phyloP scores from a whole-genome alignment of 441 rosid genomes.

The Populus hybrid region DNA sequence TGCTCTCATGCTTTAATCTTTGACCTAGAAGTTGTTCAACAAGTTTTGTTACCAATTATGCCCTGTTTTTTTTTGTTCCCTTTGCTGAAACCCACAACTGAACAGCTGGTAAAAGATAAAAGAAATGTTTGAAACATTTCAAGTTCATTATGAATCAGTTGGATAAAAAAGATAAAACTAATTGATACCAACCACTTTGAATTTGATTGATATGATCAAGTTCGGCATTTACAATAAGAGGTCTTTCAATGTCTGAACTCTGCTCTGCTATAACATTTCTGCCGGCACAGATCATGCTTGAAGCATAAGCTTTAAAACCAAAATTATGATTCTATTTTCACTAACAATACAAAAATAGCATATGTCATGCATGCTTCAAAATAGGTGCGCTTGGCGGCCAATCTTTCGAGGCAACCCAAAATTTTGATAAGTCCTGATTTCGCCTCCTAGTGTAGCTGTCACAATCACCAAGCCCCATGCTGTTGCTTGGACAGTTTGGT shows the following conservation, averaged over 20 bases:
- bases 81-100: too few relatives aligned
- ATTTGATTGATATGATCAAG: background rate
- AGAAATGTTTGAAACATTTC: too few relatives aligned
- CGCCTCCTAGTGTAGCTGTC: conserved; percentile 84
- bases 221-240: background rate
- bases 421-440: conserved; percentile 80
- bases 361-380: conserved; percentile 22
- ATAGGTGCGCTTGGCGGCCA: conserved; percentile 57
- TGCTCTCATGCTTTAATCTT: too few relatives aligned
- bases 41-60: too few relatives aligned
- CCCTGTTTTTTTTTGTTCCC: too few relatives aligned
- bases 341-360: background rate
- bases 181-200: too few relatives aligned
- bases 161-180: too few relatives aligned
- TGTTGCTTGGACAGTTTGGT: conserved; percentile 44
- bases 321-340: background rate
- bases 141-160: too few relatives aligned
- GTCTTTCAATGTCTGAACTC: background rate
- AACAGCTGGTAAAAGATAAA: too few relatives aligned
- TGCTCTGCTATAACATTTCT: background rate
- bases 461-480: conserved; percentile 98
- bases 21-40: too few relatives aligned
- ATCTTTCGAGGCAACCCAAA: conserved; percentile 80
- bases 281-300: background rate
- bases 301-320: background rate